Evolutionary conservation across 2,329 filamentous ascomycete genomes (phyloP).

Genomic region (Ustulina deusta): DNA sequence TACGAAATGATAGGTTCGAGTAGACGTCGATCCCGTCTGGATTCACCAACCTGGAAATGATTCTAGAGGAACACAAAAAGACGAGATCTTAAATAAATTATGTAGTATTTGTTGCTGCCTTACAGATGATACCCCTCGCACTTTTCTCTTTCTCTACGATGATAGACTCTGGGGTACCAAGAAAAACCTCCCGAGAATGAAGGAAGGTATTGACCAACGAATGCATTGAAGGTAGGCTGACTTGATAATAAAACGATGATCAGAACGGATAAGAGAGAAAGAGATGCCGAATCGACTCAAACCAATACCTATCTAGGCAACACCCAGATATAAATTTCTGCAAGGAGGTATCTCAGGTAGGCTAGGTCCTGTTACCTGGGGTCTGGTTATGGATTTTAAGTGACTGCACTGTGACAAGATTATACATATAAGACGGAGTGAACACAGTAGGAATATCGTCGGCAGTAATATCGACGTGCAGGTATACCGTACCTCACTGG

Average conservation of each 20-base stretch:
- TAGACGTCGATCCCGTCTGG: slow-evolving; percentile 22
- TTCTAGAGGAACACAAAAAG: slow-evolving; percentile 13
- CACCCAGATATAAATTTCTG: not conserved
- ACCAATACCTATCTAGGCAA: not conserved
- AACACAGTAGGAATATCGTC: slow-evolving; percentile 32
- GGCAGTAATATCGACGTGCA: not conserved
- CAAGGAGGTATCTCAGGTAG: not conserved
- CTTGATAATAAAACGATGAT: slow-evolving; percentile 26
- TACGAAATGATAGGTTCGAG: slow-evolving; percentile 1
- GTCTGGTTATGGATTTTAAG: not conserved
- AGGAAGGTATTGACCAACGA: not conserved
- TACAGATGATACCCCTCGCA: not conserved
- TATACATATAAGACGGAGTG: not conserved
- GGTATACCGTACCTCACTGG: not conserved
- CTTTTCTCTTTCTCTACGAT: not conserved
- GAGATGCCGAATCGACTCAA: slow-evolving; percentile 27
- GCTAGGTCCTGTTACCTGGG: not conserved
- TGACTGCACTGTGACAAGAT: slow-evolving; percentile 25
- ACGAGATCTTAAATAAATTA: slow-evolving; percentile 20
- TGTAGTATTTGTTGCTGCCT: not conserved
- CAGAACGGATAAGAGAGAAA: slow-evolving; percentile 24
- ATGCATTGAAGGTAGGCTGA: slow-evolving; percentile 3
- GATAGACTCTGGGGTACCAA: not conserved
- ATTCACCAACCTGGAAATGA: slow-evolving; percentile 10
- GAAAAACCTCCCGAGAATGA: not conserved